Evolutionary conservation across 1,284 basidiomycete genomes (phyloP), one percentile per base, ranked within the genome.

Genomic region (Melampsora americana): DNA sequence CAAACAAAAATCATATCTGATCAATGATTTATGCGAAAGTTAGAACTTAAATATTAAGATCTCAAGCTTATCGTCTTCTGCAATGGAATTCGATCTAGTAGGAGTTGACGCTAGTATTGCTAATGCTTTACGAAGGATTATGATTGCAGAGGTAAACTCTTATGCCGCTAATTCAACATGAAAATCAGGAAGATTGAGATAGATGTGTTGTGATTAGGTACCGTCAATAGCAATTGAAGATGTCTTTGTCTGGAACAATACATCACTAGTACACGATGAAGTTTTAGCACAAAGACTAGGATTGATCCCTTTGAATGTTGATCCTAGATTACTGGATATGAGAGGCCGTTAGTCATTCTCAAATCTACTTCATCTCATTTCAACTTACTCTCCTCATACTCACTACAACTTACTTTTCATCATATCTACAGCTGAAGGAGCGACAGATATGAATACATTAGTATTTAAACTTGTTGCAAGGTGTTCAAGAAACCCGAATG

Each of bases 21-120:
- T n/a, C n/a, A n/a, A n/a, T n/a, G n/a, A n/a, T 35, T 30, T 12
- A 23, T 28, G 12, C 48, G 20, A 1, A 62, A 76, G 80, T 80
- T 82, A 93, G 92, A 89, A 87, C 81, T 85, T 95, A 75, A 85
- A 86, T 79, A 88, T 94, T 9, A 86, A 88, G 66, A 86, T 95
- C 42, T 89, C 90, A 79, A 86, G 90, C 66, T 84, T 95, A 56
- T 94, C 93, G 2, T 87, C 90, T 62, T 87, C 89, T 2, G 89
- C 90, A 4, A 88, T 96, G 78, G 95, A 98, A 80, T 95, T 99
- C 82, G 95, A 99, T 84, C 85, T 99, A 35, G 88, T 98, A 76
- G 95, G 96, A 9, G 91, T 98, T 42, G 96, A 99, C 84, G 92
- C 96, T 0, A 92, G 92, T 39, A 92, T 99, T 70, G 94, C 96